phyloP scores from a whole-genome alignment of 2,329 filamentous ascomycete species.

The Xylogone sp. region DNA sequence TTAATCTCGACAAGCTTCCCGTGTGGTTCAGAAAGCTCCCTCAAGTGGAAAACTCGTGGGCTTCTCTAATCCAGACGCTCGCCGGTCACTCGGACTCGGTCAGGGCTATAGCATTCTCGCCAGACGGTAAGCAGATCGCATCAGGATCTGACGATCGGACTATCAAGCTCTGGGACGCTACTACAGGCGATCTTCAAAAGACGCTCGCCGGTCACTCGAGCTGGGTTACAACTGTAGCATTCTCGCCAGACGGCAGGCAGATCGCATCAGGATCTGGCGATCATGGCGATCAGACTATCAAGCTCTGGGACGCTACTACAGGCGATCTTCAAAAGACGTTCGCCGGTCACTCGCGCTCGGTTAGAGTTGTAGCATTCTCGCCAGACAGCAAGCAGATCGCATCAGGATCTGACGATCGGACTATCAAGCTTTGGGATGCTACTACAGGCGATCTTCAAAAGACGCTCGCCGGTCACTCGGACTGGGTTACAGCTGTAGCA shows the following conservation, averaged over 20 bases:
- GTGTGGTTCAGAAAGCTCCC: slow-evolving; percentile 10
- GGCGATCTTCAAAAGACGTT: neutral
- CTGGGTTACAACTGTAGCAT: neutral
- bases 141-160: neutral
- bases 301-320: slow-evolving; percentile 2
- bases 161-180: slow-evolving; percentile 5
- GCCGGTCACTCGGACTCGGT: slow-evolving; percentile 5
- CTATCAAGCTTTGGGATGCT: slow-evolving; percentile 10
- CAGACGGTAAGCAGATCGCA: slow-evolving; percentile 1
- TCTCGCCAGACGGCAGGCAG: slow-evolving; percentile 4
- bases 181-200: slow-evolving; percentile 3
- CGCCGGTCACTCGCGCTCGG: too few relatives aligned
- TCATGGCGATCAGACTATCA: too few relatives aligned
- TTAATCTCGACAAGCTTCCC: slow-evolving; percentile 12
- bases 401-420: slow-evolving; percentile 4
- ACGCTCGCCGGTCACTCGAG: slow-evolving; percentile 6
- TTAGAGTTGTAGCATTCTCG: slow-evolving; percentile 5
- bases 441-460: slow-evolving; percentile 5
- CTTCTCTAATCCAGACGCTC: slow-evolving; percentile 10
- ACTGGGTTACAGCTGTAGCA: slow-evolving; percentile 3
- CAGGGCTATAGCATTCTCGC: neutral
- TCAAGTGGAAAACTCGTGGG: slow-evolving; percentile 10
- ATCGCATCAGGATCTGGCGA: slow-evolving; percentile 1
- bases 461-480: slow-evolving; percentile 5
- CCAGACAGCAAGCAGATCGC: slow-evolving; percentile 4